A percentile compares a stretch with the other conserved stretches of the same genome.
phyloP scores from a whole-genome alignment of 495 filamentous ascomycete genomes.

The Neurospora sp. region DNA sequence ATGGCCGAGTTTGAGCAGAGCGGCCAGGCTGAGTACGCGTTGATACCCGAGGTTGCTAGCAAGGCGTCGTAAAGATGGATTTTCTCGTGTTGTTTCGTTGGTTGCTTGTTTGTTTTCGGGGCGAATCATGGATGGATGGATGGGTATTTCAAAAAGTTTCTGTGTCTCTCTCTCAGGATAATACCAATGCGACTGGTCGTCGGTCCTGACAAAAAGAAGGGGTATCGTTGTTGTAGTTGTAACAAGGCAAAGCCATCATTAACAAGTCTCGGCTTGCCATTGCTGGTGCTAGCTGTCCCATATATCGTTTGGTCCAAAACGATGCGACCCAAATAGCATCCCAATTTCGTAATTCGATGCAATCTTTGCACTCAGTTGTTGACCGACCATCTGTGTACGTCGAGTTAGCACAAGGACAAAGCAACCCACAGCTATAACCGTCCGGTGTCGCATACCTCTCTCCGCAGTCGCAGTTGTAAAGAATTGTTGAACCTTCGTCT shows the following conservation, averaged over 20 bases:
- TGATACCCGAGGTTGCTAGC: slow-evolving; percentile 54
- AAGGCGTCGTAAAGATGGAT: slow-evolving; percentile 13
- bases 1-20: slow-evolving; percentile 97
- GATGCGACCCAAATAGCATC: neutral
- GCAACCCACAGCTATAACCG: neutral
- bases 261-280: neutral
- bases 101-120: neutral
- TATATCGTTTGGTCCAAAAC: neutral
- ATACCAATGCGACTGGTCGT: neutral
- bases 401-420: slow-evolving; percentile 17
- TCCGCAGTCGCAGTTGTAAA: slow-evolving; percentile 79
- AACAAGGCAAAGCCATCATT: neutral
- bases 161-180: neutral
- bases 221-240: neutral
- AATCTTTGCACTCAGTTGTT: slow-evolving; percentile 18
- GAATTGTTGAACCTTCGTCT: slow-evolving; percentile 88
- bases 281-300: neutral
- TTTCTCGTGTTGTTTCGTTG: neutral
- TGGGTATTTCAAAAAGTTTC: neutral
- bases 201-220: neutral
- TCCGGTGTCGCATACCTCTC: slow-evolving; percentile 52
- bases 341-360: neutral
- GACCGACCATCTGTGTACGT: slow-evolving; percentile 34
- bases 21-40: slow-evolving; percentile 79
- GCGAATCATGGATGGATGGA: slow-evolving; percentile 1